These are phyloP conservation scores for Hypoxylon perforatum DNA, from an alignment of 495 filamentous ascomycete genomes.

Conservation along the genomic window DNA sequence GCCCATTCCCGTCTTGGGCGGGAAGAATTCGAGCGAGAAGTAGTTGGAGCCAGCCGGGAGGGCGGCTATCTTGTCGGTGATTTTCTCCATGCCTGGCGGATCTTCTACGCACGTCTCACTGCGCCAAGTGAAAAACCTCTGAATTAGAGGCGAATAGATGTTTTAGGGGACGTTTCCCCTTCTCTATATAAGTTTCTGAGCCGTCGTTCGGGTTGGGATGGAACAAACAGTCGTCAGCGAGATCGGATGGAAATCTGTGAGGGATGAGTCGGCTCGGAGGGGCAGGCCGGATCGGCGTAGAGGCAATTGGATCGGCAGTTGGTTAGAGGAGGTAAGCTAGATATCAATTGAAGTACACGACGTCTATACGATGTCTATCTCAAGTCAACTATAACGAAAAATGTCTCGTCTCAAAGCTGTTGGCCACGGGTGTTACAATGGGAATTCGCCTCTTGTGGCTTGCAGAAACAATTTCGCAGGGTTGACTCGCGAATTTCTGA, in stretches of 20 bases:
- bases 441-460: conserved; percentile 1
- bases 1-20: conserved; percentile 94
- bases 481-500: conserved; percentile 11
- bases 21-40: conserved; percentile 99
- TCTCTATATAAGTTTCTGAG: neutral
- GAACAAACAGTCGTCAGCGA: conserved; percentile 7
- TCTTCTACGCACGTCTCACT: neutral
- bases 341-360: neutral
- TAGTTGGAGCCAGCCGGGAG: conserved; percentile 83
- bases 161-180: neutral
- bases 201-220: conserved; percentile 1
- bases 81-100: conserved; percentile 76
- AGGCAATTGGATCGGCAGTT: conserved; percentile 1
- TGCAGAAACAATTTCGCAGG: neutral
- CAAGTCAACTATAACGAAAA: neutral
- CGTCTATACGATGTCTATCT: neutral
- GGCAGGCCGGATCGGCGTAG: conserved; percentile 14
- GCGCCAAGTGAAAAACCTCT: neutral
- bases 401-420: neutral
- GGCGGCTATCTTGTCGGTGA: conserved; percentile 96
- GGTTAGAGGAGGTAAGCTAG: neutral
- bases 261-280: neutral
- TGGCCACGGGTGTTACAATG: neutral
- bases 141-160: neutral
- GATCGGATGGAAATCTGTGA: neutral